phyloP scores from a whole-genome alignment of 139 green algal genomes.

The Tetraselmis striata region DNA sequence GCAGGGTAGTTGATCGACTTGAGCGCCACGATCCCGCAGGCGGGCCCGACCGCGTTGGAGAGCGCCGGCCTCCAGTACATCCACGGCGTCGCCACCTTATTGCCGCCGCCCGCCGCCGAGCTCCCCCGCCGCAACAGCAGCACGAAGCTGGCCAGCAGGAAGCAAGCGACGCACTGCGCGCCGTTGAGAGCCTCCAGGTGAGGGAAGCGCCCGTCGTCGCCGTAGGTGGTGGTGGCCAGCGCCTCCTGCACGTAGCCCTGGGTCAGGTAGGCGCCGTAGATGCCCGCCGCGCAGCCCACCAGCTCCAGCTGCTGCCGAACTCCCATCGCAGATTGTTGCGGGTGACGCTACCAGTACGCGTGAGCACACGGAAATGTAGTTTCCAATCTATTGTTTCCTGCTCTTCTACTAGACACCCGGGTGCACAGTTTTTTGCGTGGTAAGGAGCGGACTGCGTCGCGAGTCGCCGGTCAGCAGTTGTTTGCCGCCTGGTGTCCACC shows the following conservation, averaged over 20 bases:
- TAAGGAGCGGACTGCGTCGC: no score
- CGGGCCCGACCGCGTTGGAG: constrained; percentile 83
- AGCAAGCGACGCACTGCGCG: constrained; percentile 80
- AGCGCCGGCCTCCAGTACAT: constrained; percentile 76
- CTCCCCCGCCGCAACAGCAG: constrained; percentile 4
- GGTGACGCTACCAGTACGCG: no score
- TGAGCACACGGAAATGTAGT: no score
- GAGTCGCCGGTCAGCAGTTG: no score
- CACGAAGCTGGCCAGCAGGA: constrained; percentile 70
- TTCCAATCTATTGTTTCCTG: no score
- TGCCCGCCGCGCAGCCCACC: constrained; percentile 66
- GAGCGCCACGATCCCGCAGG: constrained; percentile 79
- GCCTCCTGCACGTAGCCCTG: constrained; percentile 81
- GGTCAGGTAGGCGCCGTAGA: constrained; percentile 90
- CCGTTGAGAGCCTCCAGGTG: constrained; percentile 82
- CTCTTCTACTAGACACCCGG: no score
- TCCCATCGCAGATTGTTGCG: constrained; percentile 19
- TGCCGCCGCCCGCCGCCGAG: neutral
- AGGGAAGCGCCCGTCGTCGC: constrained; percentile 60
- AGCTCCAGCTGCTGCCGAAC: constrained; percentile 24
- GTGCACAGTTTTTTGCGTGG: no score
- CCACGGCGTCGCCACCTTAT: constrained; percentile 7
- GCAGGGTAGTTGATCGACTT: constrained; percentile 93
- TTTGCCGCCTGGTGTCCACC: no score
- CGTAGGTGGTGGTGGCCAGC: constrained; percentile 77